Evolutionary conservation across 306 rosid species (phyloP).

Genomic region (Pyrus betulifolia): DNA sequence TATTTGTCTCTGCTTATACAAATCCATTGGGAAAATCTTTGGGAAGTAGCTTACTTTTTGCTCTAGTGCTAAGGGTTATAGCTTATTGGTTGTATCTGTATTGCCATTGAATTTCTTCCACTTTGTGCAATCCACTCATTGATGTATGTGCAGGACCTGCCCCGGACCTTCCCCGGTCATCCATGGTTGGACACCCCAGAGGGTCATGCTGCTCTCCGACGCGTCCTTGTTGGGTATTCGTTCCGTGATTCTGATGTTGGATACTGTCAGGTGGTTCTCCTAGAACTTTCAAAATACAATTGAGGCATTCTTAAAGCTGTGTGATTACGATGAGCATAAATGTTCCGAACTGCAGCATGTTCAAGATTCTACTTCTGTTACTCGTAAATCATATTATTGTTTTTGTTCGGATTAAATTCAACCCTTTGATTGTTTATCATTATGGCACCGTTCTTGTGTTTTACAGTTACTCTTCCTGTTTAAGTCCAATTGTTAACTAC

Average conservation of each 20-base stretch:
- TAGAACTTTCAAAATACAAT: neutral
- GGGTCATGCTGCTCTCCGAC: conserved; percentile 91
- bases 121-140: neutral
- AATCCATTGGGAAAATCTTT: neutral
- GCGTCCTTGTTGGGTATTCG: conserved; percentile 95
- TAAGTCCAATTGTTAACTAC: neutral
- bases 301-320: neutral
- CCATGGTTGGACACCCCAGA: conserved; percentile 95
- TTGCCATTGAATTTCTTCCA: neutral
- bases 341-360: neutral
- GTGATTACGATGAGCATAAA: neutral
- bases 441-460: neutral
- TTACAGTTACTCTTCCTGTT: neutral
- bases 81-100: neutral
- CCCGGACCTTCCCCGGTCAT: conserved; percentile 96
- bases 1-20: neutral
- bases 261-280: conserved; percentile 69
- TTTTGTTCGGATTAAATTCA: neutral
- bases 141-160: conserved; percentile 60
- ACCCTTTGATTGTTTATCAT: neutral
- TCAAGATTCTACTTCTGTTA: neutral
- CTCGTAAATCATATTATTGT: neutral
- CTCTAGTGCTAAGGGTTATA: neutral
- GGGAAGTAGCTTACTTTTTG: neutral
- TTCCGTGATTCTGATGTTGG: conserved; percentile 99